A percentile compares a stretch with the other conserved stretches of the same genome.
Evolutionary conservation across 306 rosid species (phyloP).

Genomic region (Cotoneaster glaucophyllus): DNA sequence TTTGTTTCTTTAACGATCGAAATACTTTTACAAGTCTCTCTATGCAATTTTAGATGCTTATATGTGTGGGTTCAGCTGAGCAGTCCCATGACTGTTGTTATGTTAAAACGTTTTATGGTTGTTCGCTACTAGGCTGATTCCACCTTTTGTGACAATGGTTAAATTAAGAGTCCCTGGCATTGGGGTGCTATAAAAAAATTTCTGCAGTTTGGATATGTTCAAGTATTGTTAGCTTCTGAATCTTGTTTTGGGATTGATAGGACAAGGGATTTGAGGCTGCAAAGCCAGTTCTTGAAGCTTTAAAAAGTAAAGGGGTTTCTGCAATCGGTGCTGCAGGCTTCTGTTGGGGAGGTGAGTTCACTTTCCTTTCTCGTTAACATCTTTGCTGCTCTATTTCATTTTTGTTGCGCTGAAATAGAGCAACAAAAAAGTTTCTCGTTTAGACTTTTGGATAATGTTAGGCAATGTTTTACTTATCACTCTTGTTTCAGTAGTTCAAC

Average conservation of each 20-base stretch:
- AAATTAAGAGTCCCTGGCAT: background rate
- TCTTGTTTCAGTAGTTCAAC: background rate
- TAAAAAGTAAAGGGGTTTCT: conserved; percentile 45
- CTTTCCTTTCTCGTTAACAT: background rate
- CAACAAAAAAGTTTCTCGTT: background rate
- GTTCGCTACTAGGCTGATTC: background rate
- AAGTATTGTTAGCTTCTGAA: background rate
- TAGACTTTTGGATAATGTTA: background rate
- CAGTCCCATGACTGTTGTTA: background rate
- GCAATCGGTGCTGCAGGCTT: conserved; percentile 54
- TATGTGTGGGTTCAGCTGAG: background rate
- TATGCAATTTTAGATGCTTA: background rate
- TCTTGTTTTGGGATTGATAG: conserved; percentile 24
- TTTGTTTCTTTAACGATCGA: background rate
- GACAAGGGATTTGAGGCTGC: conserved; percentile 47
- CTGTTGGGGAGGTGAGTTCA: conserved; percentile 62
- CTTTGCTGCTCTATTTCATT: background rate
- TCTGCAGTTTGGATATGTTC: background rate
- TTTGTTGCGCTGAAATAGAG: background rate
- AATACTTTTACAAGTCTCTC: background rate
- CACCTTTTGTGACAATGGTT: background rate
- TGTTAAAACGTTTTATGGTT: background rate
- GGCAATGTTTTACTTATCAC: background rate
- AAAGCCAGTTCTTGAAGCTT: conserved; percentile 39
- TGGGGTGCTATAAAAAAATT: background rate